A percentile compares a stretch with the other conserved stretches of the same genome.
Evolutionary conservation across 495 filamentous ascomycete species (phyloP).

Genomic region (Neurospora terricola): DNA sequence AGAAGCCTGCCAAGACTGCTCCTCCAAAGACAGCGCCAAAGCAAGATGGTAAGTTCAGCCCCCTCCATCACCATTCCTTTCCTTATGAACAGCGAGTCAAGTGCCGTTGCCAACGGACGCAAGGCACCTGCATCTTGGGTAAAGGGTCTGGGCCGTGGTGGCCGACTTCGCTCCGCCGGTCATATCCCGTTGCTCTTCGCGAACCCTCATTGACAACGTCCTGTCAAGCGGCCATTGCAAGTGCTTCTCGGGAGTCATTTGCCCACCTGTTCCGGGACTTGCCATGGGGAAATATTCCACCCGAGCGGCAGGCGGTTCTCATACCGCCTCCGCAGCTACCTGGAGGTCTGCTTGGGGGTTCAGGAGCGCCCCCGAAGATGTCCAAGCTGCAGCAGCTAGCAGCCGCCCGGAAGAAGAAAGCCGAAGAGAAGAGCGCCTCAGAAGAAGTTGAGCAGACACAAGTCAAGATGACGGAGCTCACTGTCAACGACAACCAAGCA

Average conservation of each 20-base stretch:
- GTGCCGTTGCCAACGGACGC: not conserved
- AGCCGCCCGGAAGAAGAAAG: slow-evolving; percentile 78
- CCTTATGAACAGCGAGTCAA: not conserved
- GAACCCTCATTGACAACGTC: slow-evolving; percentile 1
- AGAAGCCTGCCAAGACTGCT: slow-evolving; percentile 13
- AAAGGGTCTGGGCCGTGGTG: not conserved
- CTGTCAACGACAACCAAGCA: slow-evolving; percentile 8
- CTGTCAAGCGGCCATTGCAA: not conserved
- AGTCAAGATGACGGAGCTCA: slow-evolving; percentile 16
- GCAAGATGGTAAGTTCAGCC: slow-evolving; percentile 41
- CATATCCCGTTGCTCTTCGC: not conserved
- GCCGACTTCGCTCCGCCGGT: not conserved
- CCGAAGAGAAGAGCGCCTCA: slow-evolving; percentile 47
- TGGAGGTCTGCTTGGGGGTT: slow-evolving; percentile 68
- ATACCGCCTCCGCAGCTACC: slow-evolving; percentile 50
- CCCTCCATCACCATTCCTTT: not conserved
- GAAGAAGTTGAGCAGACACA: slow-evolving; percentile 25
- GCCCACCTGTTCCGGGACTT: slow-evolving; percentile 64
- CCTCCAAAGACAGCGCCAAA: slow-evolving; percentile 25
- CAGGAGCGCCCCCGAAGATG: slow-evolving; percentile 53
- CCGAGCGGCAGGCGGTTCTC: slow-evolving; percentile 56
- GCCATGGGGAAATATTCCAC: slow-evolving; percentile 76
- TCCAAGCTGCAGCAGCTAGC: slow-evolving; percentile 87
- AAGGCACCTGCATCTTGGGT: not conserved
- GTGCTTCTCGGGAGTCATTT: slow-evolving; percentile 1